Base-by-base conservation (phyloP, 2,329 filamentous ascomycete species). In the Neofusicoccum sp. region DNA sequence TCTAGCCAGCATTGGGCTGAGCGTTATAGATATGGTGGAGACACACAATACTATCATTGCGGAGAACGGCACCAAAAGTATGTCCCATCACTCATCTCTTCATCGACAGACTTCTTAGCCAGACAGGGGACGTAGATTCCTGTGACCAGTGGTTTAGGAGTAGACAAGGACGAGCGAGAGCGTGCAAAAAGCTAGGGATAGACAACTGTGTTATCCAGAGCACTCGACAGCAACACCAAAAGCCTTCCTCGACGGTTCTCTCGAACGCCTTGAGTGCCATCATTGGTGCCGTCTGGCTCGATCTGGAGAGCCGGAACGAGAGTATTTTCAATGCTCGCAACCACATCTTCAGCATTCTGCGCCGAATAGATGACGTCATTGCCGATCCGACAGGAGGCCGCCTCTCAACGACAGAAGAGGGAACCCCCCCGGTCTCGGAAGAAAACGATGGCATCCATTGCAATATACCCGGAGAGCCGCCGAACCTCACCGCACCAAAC, bases 281-380 rank as follows among this genome's bases (percentile, higher is more conserved):
- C 29, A 44, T 65, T 59, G 61, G 58, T 34, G 64, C 64, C 7
- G 49, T 62, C 34, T 65, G 64, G 64, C 49, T 64, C n/a, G 64
- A 65, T 43, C n/a, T 65, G n/a, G 36, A 64, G n/a, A 62, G 22
- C 39, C 8, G 4, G 12, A 28, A 61, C 36, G 36, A 45, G 36
- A 50, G 41, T 33, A 11, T 28, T 7, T 47, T 33, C 16, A 49
- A 36, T 16, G 39, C 41, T 11, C 16, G 44, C 9, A 34, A 44
- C 8, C 31, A 63, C 31, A 37, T 63, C 28, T 56, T 43, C 16
- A n/a, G n/a, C 14, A 58, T 63, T 47, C 48, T 63, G 39, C 7
- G 22, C n/a, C 41, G 41, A 39, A 63, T 63, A 14, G 29, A 58
- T 12, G 31, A 29, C 36, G 6, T 56, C 16, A 33, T 56, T 12